Percentiles rank a stretch among this genome's conserved stretches.
phyloP scores from a whole-genome alignment of 2,329 filamentous ascomycete species.

The Aphanocladium album region DNA sequence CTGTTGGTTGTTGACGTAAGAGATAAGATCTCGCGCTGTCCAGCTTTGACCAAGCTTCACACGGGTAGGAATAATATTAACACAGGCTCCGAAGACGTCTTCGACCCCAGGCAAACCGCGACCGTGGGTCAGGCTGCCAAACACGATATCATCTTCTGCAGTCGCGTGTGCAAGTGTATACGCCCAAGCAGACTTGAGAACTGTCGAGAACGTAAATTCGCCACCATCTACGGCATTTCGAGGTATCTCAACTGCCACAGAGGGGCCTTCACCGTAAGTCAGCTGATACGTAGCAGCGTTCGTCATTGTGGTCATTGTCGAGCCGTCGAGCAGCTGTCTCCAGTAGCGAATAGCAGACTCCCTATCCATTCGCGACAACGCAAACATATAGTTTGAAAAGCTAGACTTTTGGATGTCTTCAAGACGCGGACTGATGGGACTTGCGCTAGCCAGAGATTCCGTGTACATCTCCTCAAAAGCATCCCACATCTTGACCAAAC shows the following conservation, averaged over 20 bases:
- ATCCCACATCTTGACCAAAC: neutral
- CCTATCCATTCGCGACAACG: neutral
- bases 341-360: neutral
- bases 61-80: neutral
- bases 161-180: neutral
- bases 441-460: neutral
- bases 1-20: neutral
- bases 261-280: neutral
- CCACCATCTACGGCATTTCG: neutral
- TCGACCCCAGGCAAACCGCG: neutral
- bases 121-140: neutral
- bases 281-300: neutral
- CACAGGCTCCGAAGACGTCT: conserved; percentile 1
- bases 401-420: neutral
- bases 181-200: neutral
- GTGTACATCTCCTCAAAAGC: conserved; percentile 3
- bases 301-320: neutral
- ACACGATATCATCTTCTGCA: neutral
- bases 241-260: neutral
- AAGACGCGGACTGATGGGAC: neutral
- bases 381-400: conserved; percentile 1
- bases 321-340: neutral
- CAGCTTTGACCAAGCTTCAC: neutral
- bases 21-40: neutral
- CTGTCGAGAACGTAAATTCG: neutral